These are phyloP conservation scores for Coemansia javaensis DNA, from an alignment of 192 early-diverging fungal species.

Conservation along the genomic window DNA sequence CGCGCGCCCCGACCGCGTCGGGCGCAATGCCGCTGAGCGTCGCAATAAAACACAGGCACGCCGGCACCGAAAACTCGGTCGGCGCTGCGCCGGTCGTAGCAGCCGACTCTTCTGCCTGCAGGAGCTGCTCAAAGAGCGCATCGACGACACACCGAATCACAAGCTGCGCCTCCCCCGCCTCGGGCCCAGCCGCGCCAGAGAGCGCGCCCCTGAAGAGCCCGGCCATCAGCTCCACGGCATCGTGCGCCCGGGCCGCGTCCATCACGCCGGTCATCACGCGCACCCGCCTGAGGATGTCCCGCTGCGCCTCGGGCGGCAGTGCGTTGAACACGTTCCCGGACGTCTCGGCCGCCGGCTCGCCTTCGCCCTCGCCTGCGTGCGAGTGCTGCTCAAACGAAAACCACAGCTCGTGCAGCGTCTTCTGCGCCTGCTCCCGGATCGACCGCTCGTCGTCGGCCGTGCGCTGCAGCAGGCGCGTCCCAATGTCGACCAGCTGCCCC, in stretches of 20 bases:
- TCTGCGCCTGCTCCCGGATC: conserved; percentile 64
- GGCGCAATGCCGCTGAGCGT: conserved; percentile 56
- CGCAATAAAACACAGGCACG: conserved; percentile 51
- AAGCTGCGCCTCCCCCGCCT: conserved; percentile 50
- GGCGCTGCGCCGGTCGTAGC: neutral
- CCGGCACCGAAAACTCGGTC: conserved; percentile 11
- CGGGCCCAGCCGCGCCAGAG: conserved; percentile 33
- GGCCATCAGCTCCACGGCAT: conserved; percentile 31
- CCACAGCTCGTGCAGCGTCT: conserved; percentile 68
- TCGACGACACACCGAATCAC: conserved; percentile 68
- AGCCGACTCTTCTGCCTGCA: conserved; percentile 58
- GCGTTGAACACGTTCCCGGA: conserved; percentile 29
- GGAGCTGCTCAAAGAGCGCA: conserved; percentile 66
- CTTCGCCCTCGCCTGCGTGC: conserved; percentile 32
- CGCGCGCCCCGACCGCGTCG: conserved; percentile 50
- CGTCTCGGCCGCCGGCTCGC: conserved; percentile 2
- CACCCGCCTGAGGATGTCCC: conserved; percentile 36
- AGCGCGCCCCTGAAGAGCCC: conserved; percentile 32
- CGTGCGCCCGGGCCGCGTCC: conserved; percentile 14
- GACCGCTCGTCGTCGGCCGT: conserved; percentile 62
- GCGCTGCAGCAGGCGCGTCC: conserved; percentile 62
- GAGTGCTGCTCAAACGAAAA: conserved; percentile 52
- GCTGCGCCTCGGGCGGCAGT: conserved; percentile 41
- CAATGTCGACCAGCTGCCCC: conserved; percentile 60
- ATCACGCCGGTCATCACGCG: conserved; percentile 48